Conservation (phyloP, 495 filamentous ascomycete species). For the Aspergillus ostianus region DNA sequence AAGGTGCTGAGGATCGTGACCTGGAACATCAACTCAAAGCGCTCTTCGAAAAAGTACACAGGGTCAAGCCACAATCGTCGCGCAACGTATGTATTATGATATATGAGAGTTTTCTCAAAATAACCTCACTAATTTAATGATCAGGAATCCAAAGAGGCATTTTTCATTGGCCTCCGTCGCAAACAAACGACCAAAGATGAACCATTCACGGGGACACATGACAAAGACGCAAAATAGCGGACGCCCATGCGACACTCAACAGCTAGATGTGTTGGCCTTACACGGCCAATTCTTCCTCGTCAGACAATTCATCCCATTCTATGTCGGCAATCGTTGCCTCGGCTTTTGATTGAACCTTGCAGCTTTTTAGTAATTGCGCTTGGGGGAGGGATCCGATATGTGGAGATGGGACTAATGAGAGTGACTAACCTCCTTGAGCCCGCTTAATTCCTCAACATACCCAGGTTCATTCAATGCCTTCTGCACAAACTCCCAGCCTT, state of each 20-base stretch:
- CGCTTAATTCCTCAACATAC: slow-evolving; percentile 87
- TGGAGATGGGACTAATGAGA: background rate
- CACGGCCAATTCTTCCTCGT: slow-evolving; percentile 40
- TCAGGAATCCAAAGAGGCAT: slow-evolving; percentile 89
- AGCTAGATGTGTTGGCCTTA: background rate
- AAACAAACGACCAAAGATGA: slow-evolving; percentile 15
- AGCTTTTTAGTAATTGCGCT: slow-evolving; percentile 22
- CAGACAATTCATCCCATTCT: slow-evolving; percentile 60
- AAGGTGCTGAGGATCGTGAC: slow-evolving; percentile 77
- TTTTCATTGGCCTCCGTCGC: slow-evolving; percentile 73
- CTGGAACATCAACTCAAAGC: slow-evolving; percentile 69
- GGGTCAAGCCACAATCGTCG: slow-evolving; percentile 88
- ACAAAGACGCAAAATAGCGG: background rate
- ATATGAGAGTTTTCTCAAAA: background rate
- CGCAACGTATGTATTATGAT: slow-evolving; percentile 61
- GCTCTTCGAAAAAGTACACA: slow-evolving; percentile 73
- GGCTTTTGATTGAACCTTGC: slow-evolving; percentile 68
- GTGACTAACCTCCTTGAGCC: slow-evolving; percentile 73
- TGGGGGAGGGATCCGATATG: background rate
- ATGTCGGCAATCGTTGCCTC: slow-evolving; percentile 63
- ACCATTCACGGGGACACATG: background rate
- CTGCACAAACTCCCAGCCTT: slow-evolving; percentile 88
- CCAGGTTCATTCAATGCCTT: slow-evolving; percentile 78
- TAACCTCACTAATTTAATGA: slow-evolving; percentile 13
- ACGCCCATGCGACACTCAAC: background rate